Evolutionary conservation across 1,284 basidiomycete genomes (phyloP).

Genomic region (Gymnopus androsaceus): DNA sequence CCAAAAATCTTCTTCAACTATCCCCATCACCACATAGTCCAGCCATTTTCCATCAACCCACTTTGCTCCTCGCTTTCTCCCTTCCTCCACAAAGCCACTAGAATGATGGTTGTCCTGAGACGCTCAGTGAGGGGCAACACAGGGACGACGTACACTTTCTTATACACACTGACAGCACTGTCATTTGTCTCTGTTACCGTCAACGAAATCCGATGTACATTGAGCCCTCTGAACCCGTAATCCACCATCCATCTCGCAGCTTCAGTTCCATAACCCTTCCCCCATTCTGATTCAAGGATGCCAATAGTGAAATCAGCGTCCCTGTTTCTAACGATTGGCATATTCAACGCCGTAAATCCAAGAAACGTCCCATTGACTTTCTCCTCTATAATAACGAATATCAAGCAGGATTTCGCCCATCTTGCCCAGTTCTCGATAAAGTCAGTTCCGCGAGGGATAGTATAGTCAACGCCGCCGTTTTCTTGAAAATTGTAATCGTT

Average conservation of each 20-base stretch:
- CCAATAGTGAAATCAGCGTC: neutral
- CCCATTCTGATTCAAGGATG: neutral
- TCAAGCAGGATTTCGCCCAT: neutral
- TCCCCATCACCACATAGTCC: neutral
- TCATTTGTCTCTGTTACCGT: neutral
- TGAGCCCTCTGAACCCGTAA: neutral
- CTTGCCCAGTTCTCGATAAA: neutral
- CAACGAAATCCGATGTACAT: conserved; percentile 13
- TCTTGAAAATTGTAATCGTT: conserved; percentile 5
- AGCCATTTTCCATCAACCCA: neutral
- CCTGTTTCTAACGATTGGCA: neutral
- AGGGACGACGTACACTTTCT: neutral
- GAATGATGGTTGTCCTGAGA: too few relatives aligned
- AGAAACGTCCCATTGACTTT: conserved; percentile 4
- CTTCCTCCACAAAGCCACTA: conserved; percentile 4
- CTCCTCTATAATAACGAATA: neutral
- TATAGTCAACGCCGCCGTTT: conserved; percentile 1
- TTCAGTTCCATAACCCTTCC: conserved; percentile 10
- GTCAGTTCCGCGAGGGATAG: neutral
- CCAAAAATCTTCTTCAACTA: too few relatives aligned
- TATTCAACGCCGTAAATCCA: neutral
- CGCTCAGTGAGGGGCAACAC: neutral
- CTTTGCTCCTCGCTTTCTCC: too few relatives aligned
- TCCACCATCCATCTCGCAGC: conserved; percentile 3
- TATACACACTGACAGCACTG: conserved; percentile 4